phyloP scores from a whole-genome alignment of 2,329 filamentous ascomycete species.

The Pseudogymnoascus sp. region DNA sequence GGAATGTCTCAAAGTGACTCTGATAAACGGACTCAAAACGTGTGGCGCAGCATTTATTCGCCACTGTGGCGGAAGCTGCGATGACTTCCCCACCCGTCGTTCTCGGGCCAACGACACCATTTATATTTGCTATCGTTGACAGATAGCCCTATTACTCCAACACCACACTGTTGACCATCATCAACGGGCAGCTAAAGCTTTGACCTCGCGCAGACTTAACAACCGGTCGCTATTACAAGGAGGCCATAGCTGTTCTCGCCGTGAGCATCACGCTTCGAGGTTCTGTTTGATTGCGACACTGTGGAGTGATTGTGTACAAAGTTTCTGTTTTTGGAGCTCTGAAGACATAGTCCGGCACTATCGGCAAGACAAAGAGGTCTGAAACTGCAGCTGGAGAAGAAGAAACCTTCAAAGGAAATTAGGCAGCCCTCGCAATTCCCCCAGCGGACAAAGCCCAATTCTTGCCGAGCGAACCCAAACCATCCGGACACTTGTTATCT shows the following conservation, averaged over 20 bases:
- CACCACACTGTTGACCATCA: neutral
- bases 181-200: neutral
- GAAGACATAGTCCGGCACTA: neutral
- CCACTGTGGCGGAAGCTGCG: neutral
- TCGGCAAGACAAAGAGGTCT: neutral
- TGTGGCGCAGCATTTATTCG: neutral
- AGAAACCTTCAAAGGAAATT: neutral
- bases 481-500: neutral
- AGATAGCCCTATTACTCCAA: neutral
- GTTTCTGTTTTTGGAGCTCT: neutral
- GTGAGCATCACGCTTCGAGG: neutral
- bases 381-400: neutral
- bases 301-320: neutral
- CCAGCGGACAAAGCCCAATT: neutral
- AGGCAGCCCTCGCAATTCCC: neutral
- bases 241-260: neutral
- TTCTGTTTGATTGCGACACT: neutral
- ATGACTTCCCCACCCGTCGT: neutral
- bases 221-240: neutral
- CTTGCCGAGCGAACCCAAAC: neutral
- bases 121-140: conserved; percentile 1
- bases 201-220: neutral
- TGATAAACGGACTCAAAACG: neutral
- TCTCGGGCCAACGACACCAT: neutral
- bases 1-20: neutral